A percentile compares a stretch with the other conserved stretches of the same genome.
phyloP scores from a whole-genome alignment of 164 flowering plant genomes.

The Berberis thunbergii region DNA sequence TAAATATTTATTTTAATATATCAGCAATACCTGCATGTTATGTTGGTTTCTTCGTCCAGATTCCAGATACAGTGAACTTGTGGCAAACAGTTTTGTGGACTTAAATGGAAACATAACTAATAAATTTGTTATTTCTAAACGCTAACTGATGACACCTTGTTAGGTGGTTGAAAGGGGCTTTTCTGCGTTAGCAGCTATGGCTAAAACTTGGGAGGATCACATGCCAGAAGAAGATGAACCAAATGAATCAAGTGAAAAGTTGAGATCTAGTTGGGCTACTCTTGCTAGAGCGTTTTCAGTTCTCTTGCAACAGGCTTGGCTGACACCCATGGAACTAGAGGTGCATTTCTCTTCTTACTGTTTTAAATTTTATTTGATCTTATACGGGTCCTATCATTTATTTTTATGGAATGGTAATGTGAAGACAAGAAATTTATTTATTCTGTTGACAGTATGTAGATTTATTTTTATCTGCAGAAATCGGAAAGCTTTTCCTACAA shows the following conservation, averaged over 20 bases:
- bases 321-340: slow-evolving; percentile 20
- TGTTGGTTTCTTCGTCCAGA: no score
- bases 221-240: slow-evolving; percentile 39
- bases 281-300: slow-evolving; percentile 43
- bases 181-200: slow-evolving; percentile 58
- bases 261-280: slow-evolving; percentile 33
- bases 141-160: slow-evolving; percentile 2
- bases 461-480: no score
- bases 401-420: background rate
- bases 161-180: slow-evolving; percentile 65
- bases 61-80: background rate
- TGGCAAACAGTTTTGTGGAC: background rate
- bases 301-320: slow-evolving; percentile 69
- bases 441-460: no score
- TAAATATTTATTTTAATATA: no score
- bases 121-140: slow-evolving; percentile 1
- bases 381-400: background rate
- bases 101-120: background rate
- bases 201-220: slow-evolving; percentile 51
- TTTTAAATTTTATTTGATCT: no score
- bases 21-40: no score
- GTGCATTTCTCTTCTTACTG: slow-evolving; percentile 18
- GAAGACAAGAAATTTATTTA: background rate
- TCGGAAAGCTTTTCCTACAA: no score
- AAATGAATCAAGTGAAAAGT: slow-evolving; percentile 25